phyloP scores from a whole-genome alignment of 129 eudicot genomes.

The Glebionis coronaria region DNA sequence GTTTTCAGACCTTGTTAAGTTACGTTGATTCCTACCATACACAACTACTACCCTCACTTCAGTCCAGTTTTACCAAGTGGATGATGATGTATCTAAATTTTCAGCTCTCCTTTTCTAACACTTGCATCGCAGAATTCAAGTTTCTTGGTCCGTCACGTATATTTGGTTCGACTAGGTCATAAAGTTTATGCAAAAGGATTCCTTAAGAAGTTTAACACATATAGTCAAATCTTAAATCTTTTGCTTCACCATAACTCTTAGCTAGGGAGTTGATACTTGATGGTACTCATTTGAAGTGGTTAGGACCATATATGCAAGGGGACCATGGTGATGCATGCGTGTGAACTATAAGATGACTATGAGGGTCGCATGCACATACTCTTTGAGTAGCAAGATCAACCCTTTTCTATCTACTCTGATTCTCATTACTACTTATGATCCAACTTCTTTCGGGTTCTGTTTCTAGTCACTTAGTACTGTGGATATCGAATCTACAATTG shows the following conservation, averaged over 20 bases:
- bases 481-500: slow-evolving; percentile 9
- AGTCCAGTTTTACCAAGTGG: too few species aligned
- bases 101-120: too few species aligned
- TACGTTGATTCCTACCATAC: too few species aligned
- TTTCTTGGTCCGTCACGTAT: neutral
- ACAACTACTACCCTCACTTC: too few species aligned
- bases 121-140: neutral
- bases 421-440: slow-evolving; percentile 24
- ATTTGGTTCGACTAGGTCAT: neutral
- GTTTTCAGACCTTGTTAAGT: too few species aligned
- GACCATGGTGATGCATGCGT: slow-evolving; percentile 26
- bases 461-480: slow-evolving; percentile 15
- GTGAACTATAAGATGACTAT: slow-evolving; percentile 10
- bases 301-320: slow-evolving; percentile 5
- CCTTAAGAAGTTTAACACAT: neutral
- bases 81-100: too few species aligned
- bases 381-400: slow-evolving; percentile 25
- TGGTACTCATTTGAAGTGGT: slow-evolving; percentile 5
- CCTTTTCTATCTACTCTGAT: slow-evolving; percentile 29
- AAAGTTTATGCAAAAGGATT: slow-evolving; percentile 2
- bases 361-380: slow-evolving; percentile 10
- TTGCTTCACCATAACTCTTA: neutral
- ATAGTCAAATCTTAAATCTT: too few species aligned
- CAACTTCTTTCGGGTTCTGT: slow-evolving; percentile 7
- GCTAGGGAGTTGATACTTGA: neutral